Percentiles rank a stretch among this genome's conserved stretches.
These are phyloP conservation scores for Phytophthora ramorum DNA, from an alignment of 352 stramenopile genomes.

Conservation along the genomic window DNA sequence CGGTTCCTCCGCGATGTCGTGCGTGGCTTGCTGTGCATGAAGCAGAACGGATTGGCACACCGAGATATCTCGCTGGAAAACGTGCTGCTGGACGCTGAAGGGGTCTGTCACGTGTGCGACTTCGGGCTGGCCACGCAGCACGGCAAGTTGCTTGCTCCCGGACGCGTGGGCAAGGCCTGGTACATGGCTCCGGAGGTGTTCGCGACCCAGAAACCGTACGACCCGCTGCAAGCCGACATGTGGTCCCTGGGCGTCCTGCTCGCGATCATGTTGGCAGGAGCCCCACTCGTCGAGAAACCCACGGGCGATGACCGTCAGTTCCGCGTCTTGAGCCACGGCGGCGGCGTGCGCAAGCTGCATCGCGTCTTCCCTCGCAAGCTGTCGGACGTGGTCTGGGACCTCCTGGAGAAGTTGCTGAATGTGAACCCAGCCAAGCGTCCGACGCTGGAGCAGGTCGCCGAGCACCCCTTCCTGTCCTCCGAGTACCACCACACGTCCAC, in stretches of 20 bases:
- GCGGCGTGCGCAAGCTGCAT: slow-evolving; percentile 53
- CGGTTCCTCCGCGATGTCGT: slow-evolving; percentile 50
- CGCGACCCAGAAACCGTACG: slow-evolving; percentile 44
- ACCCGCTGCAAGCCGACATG: slow-evolving; percentile 56
- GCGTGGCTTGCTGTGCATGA: slow-evolving; percentile 41
- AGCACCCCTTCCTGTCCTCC: slow-evolving; percentile 43
- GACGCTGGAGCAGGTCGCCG: slow-evolving; percentile 48
- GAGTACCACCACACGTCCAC: slow-evolving; percentile 2
- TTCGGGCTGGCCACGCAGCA: slow-evolving; percentile 52
- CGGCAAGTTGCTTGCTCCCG: slow-evolving; percentile 30
- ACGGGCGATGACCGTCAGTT: slow-evolving; percentile 46
- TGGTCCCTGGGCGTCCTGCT: slow-evolving; percentile 73
- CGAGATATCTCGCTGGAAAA: slow-evolving; percentile 76
- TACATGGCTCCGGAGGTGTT: slow-evolving; percentile 79
- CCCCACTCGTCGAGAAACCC: slow-evolving; percentile 54
- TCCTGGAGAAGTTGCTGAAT: slow-evolving; percentile 42
- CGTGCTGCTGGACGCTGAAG: slow-evolving; percentile 49
- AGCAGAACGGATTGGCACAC: slow-evolving; percentile 58
- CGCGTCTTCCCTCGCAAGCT: slow-evolving; percentile 45
- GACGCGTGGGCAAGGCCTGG: slow-evolving; percentile 63
- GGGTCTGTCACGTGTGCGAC: slow-evolving; percentile 58
- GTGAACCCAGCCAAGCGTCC: slow-evolving; percentile 37
- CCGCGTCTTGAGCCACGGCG: slow-evolving; percentile 38
- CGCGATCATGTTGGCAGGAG: slow-evolving; percentile 65
- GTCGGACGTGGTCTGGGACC: slow-evolving; percentile 27